Percentiles rank a stretch among this genome's conserved stretches.
phyloP scores from a whole-genome alignment of 768 basidiomycete species.

The Lyophyllum shimeji region DNA sequence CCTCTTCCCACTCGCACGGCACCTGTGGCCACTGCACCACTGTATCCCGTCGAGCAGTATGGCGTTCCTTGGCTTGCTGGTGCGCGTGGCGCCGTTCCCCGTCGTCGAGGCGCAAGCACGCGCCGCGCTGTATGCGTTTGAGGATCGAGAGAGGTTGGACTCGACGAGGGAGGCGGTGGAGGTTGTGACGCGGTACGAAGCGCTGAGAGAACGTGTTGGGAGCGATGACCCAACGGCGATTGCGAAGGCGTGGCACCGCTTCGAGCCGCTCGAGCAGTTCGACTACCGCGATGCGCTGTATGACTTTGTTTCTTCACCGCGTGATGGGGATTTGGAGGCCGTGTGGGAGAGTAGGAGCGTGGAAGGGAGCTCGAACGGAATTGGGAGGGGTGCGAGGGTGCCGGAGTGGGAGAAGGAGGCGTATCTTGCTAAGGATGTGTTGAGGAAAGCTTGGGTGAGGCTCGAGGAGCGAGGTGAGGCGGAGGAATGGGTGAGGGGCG shows the following conservation, averaged over 20 bases:
- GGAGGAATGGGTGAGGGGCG: constrained; percentile 56
- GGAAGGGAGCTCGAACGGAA: no score
- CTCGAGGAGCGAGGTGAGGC: constrained; percentile 58
- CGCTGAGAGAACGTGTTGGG: constrained; percentile 32
- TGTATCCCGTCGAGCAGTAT: constrained; percentile 47
- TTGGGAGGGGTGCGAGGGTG: constrained; percentile 26
- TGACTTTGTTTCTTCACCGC: constrained; percentile 37
- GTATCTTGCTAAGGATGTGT: constrained; percentile 43
- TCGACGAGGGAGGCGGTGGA: constrained; percentile 42
- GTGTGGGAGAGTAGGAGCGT: constrained; percentile 3
- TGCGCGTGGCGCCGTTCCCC: constrained; percentile 69
- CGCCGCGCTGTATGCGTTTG: constrained; percentile 56
- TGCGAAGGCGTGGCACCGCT: constrained; percentile 56
- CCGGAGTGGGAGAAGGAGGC: constrained; percentile 59
- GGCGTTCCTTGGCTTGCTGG: constrained; percentile 65
- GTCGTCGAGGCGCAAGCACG: constrained; percentile 77
- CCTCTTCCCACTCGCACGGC: constrained; percentile 69
- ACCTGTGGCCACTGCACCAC: constrained; percentile 63
- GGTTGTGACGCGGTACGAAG: constrained; percentile 48
- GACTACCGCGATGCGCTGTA: constrained; percentile 64
- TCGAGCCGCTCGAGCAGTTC: constrained; percentile 57
- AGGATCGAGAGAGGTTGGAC: constrained; percentile 50
- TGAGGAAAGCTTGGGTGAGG: constrained; percentile 59
- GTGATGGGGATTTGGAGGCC: constrained; percentile 1
- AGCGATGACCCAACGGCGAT: constrained; percentile 38